These are phyloP conservation scores for Galeopsis tetrahit DNA, from an alignment of 257 asterid genomes.

Conservation along the genomic window DNA sequence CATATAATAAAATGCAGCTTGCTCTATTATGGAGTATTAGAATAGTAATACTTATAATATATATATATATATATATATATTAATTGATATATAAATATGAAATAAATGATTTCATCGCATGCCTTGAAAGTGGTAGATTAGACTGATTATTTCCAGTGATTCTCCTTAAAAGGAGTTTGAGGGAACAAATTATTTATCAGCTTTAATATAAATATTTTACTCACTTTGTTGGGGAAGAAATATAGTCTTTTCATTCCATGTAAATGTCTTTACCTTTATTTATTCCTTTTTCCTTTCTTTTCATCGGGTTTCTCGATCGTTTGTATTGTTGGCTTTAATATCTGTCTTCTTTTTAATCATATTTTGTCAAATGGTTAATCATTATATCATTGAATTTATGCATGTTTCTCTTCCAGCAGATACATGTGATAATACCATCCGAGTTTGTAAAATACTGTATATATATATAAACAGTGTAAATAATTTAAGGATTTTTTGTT, in stretches of 20 bases:
- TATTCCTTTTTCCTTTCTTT: slow-evolving; percentile 17
- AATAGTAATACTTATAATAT: no score
- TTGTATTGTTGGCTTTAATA: slow-evolving; percentile 31
- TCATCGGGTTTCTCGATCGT: slow-evolving; percentile 6
- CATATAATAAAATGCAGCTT: no score
- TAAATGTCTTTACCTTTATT: slow-evolving; percentile 40
- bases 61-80: no score
- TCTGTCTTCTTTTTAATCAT: background rate
- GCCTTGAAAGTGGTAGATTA: slow-evolving; percentile 6
- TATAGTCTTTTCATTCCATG: slow-evolving; percentile 29
- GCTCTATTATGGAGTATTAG: no score
- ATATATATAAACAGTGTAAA: background rate
- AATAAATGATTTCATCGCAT: background rate
- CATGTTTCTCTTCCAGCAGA: background rate
- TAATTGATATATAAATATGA: background rate
- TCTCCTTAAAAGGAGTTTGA: slow-evolving; percentile 3
- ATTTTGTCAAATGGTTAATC: background rate
- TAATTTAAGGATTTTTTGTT: background rate
- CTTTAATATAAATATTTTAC: background rate
- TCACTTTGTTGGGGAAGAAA: slow-evolving; percentile 27
- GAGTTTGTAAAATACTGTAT: no score
- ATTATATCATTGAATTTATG: background rate
- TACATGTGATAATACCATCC: background rate
- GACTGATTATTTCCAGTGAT: background rate
- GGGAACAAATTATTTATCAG: slow-evolving; percentile 31